These are phyloP conservation scores for Fraxinus sp. DNA, from an alignment of 305 asterid genomes.

Conservation along the genomic window DNA sequence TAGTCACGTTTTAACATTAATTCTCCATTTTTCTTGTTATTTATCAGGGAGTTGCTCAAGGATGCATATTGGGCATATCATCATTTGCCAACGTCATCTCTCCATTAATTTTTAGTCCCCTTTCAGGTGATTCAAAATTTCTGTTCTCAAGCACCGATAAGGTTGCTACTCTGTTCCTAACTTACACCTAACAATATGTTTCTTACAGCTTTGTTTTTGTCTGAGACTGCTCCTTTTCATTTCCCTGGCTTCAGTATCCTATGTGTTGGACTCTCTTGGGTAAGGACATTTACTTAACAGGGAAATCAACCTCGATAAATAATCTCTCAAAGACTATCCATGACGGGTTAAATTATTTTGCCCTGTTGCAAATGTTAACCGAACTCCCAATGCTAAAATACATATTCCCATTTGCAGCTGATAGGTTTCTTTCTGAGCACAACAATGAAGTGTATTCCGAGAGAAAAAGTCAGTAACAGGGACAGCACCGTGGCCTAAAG, in stretches of 20 bases:
- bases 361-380: not conserved
- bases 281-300: constrained; percentile 19
- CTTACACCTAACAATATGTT: constrained; percentile 5
- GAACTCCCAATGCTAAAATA: not conserved
- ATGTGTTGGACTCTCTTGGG: constrained; percentile 49
- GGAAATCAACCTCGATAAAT: constrained; percentile 3
- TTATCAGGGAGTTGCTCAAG: constrained; percentile 38
- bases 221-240: constrained; percentile 44
- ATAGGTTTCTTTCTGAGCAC: constrained; percentile 41
- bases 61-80: constrained; percentile 43
- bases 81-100: constrained; percentile 48
- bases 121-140: constrained; percentile 34
- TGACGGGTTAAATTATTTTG: not conserved
- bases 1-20: not conserved
- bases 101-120: constrained; percentile 52
- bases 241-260: constrained; percentile 54
- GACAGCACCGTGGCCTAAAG: constrained; percentile 20
- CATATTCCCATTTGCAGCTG: constrained; percentile 29
- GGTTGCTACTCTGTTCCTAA: not conserved
- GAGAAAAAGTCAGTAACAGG: constrained; percentile 9
- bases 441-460: constrained; percentile 29
- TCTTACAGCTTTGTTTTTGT: constrained; percentile 43
- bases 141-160: not conserved
- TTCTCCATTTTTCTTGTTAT: not conserved
- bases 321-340: not conserved